A percentile compares a stretch with the other conserved stretches of the same genome.
phyloP scores from a whole-genome alignment of 176 grass and related monocot genomes.

The Poa annua region DNA sequence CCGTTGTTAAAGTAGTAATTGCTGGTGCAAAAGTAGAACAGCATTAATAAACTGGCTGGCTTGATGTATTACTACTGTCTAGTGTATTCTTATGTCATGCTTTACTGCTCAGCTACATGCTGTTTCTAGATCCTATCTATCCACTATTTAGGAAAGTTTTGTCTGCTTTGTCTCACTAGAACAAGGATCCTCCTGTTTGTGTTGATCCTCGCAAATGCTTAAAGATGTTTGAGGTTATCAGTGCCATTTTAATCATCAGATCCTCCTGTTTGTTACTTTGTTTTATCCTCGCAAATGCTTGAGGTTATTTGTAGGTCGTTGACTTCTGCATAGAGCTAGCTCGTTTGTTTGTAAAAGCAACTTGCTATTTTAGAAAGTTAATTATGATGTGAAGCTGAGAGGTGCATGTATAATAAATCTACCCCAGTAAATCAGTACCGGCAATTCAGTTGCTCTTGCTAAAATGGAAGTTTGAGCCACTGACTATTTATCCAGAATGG shows the following conservation, averaged over 20 bases:
- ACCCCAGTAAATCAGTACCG: not conserved
- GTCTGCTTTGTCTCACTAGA: slow-evolving; percentile 33
- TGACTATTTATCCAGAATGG: not conserved
- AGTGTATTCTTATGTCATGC: slow-evolving; percentile 26
- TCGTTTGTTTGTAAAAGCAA: not conserved
- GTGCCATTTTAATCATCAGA: slow-evolving; percentile 3
- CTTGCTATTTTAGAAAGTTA: slow-evolving; percentile 31
- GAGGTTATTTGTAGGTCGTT: not conserved
- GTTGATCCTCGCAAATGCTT: not conserved
- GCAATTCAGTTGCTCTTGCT: not conserved
- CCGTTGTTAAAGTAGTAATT: slow-evolving; percentile 41
- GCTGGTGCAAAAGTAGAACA: slow-evolving; percentile 45
- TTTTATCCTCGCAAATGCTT: not conserved
- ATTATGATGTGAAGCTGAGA: not conserved
- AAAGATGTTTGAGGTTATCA: not conserved
- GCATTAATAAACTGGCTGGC: slow-evolving; percentile 10
- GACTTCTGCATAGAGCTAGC: not conserved
- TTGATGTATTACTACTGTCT: slow-evolving; percentile 22
- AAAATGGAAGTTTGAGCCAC: not conserved
- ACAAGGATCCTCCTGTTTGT: not conserved
- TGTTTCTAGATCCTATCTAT: slow-evolving; percentile 25
- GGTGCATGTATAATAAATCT: not conserved
- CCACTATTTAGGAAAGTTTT: not conserved
- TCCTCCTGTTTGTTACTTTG: not conserved
- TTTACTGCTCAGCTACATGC: not conserved